These are phyloP conservation scores for Microdochium bolleyi DNA, from an alignment of 2,329 filamentous ascomycete genomes.

Conservation along the genomic window DNA sequence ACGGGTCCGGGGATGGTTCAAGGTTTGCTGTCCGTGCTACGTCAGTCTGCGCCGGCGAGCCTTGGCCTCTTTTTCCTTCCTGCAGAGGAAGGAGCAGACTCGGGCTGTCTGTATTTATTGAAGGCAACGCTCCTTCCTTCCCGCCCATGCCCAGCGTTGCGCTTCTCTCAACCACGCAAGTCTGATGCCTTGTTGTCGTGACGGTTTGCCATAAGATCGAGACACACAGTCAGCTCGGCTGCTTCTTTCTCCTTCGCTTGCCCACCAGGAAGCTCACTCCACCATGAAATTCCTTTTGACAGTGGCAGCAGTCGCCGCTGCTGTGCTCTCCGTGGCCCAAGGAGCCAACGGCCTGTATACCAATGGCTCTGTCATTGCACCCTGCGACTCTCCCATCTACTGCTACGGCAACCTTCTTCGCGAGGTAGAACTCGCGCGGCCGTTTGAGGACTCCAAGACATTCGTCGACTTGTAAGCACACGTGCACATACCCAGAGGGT, in stretches of 20 bases:
- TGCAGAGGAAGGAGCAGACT: no score
- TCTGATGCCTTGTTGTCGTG: background rate
- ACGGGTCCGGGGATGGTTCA: no score
- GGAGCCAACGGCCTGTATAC: slow-evolving; percentile 40
- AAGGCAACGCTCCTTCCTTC: no score
- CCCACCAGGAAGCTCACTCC: background rate
- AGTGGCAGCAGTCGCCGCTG: background rate
- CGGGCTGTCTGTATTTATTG: no score
- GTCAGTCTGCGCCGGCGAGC: no score
- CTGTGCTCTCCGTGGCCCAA: background rate
- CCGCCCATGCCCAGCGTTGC: no score
- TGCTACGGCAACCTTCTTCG: slow-evolving; percentile 57
- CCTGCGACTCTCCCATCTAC: slow-evolving; percentile 61
- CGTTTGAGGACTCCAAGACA: slow-evolving; percentile 62
- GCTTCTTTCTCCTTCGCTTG: background rate
- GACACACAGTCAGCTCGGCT: no score
- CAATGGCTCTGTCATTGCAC: slow-evolving; percentile 53
- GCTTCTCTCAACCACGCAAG: background rate
- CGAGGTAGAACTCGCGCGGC: slow-evolving; percentile 53
- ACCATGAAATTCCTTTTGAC: background rate
- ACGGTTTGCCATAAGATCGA: no score
- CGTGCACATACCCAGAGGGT: no score
- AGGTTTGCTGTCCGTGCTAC: no score
- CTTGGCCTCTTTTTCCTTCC: no score
- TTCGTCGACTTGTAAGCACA: slow-evolving; percentile 58